Conservation (phyloP, 129 eudicot genomes). For the Lactuca sativa region DNA sequence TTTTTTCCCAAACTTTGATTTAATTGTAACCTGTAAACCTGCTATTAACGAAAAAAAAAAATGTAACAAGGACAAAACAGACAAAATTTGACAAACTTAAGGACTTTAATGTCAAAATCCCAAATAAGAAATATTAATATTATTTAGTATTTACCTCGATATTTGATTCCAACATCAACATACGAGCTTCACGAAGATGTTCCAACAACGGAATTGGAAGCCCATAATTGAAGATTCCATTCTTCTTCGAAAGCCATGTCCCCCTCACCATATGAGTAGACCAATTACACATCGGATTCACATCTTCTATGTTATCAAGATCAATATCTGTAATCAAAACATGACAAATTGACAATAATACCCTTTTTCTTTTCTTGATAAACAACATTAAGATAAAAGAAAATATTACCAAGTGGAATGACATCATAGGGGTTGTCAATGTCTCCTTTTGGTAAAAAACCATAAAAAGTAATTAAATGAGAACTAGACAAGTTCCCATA, state of each 20-base stretch:
- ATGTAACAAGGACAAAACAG: no score
- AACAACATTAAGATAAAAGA: background rate
- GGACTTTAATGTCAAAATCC: no score
- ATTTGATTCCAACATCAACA: slow-evolving; percentile 25
- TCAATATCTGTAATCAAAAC: slow-evolving; percentile 52
- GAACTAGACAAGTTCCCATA: slow-evolving; percentile 80
- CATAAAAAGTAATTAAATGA: slow-evolving; percentile 76
- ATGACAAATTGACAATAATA: slow-evolving; percentile 2
- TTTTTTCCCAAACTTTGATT: no score
- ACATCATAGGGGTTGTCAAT: slow-evolving; percentile 69
- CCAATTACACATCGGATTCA: slow-evolving; percentile 41
- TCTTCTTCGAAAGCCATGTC: slow-evolving; percentile 79
- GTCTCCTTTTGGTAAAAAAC: slow-evolving; percentile 58
- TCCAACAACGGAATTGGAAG: slow-evolving; percentile 69
- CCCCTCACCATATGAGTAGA: slow-evolving; percentile 83
- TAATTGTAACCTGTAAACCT: no score
- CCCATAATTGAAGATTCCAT: slow-evolving; percentile 69
- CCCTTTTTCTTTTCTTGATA: background rate
- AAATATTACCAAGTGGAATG: slow-evolving; percentile 68
- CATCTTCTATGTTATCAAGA: slow-evolving; percentile 42
- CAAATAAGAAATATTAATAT: no score
- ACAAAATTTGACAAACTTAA: no score
- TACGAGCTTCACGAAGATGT: slow-evolving; percentile 53
- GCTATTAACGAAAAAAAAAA: no score
- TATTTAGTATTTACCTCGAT: slow-evolving; percentile 38